Evolutionary conservation across 2,329 filamentous ascomycete species (phyloP).

Genomic region (Trichoderma lentiforme): DNA sequence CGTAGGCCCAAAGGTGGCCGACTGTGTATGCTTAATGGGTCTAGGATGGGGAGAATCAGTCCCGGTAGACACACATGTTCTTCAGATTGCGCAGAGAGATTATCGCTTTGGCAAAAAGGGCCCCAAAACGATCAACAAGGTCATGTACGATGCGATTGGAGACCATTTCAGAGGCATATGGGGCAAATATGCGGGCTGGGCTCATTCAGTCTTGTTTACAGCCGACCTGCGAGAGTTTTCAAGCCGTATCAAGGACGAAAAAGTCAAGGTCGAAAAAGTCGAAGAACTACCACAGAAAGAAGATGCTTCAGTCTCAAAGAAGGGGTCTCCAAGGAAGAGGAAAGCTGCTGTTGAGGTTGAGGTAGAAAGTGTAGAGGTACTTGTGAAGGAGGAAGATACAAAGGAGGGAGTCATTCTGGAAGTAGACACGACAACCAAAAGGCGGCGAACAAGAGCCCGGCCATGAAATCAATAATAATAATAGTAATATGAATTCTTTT

Average conservation of each 20-base stretch:
- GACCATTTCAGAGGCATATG: constrained; percentile 86
- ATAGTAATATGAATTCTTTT: neutral
- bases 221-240: constrained; percentile 86
- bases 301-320: constrained; percentile 22
- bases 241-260: constrained; percentile 44
- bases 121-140: constrained; percentile 80
- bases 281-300: constrained; percentile 22
- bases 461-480: neutral
- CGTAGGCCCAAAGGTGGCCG: constrained; percentile 93
- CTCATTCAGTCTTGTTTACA: constrained; percentile 93
- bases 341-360: constrained; percentile 22
- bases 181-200: constrained; percentile 95
- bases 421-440: constrained; percentile 26
- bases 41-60: constrained; percentile 94
- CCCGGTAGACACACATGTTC: constrained; percentile 95
- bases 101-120: constrained; percentile 89
- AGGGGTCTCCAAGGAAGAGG: constrained; percentile 23
- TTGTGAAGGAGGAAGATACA: constrained; percentile 25
- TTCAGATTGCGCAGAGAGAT: constrained; percentile 95
- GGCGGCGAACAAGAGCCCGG: constrained; percentile 26
- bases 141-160: constrained; percentile 83
- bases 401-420: constrained; percentile 23
- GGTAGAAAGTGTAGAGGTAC: constrained; percentile 15
- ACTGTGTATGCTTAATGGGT: constrained; percentile 96
- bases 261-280: constrained; percentile 21